These are phyloP conservation scores for Canna indica DNA, from an alignment of 176 grass and related monocot species.

Conservation along the genomic window DNA sequence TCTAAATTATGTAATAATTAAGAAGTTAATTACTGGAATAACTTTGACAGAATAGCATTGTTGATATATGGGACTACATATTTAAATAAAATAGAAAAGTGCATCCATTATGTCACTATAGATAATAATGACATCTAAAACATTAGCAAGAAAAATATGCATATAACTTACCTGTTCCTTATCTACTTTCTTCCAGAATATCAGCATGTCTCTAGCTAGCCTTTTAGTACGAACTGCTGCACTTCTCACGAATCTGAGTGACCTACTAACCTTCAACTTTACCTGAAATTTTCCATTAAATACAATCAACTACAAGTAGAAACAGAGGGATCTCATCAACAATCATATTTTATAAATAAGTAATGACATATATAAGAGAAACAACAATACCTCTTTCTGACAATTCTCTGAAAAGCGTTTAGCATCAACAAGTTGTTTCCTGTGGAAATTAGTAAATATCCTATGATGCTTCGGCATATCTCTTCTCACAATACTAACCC, in stretches of 20 bases:
- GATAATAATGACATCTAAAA: not conserved
- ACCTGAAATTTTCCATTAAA: constrained; percentile 42
- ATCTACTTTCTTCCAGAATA: constrained; percentile 98
- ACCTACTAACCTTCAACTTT: constrained; percentile 88
- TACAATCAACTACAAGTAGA: not conserved
- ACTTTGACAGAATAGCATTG: not conserved
- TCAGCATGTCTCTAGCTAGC: constrained; percentile 91
- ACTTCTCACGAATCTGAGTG: constrained; percentile 85
- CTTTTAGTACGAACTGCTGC: constrained; percentile 84
- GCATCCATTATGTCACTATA: not conserved
- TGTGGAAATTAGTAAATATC: constrained; percentile 58
- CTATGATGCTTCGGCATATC: constrained; percentile 80
- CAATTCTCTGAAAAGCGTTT: constrained; percentile 86
- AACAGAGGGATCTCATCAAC: constrained; percentile 3
- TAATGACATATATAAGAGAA: constrained; percentile 4
- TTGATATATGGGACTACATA: not conserved
- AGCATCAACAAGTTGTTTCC: constrained; percentile 72
- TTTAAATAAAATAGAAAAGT: not conserved
- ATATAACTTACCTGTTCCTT: constrained; percentile 82
- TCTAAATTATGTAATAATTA: not conserved
- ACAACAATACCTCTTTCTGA: constrained; percentile 70
- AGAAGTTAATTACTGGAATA: not conserved
- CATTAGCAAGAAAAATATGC: not conserved
- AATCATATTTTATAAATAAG: constrained; percentile 20
- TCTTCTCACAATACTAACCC: constrained; percentile 56